These are phyloP conservation scores for Lyophyllum semitale DNA, from an alignment of 768 basidiomycete species.

Conservation along the genomic window DNA sequence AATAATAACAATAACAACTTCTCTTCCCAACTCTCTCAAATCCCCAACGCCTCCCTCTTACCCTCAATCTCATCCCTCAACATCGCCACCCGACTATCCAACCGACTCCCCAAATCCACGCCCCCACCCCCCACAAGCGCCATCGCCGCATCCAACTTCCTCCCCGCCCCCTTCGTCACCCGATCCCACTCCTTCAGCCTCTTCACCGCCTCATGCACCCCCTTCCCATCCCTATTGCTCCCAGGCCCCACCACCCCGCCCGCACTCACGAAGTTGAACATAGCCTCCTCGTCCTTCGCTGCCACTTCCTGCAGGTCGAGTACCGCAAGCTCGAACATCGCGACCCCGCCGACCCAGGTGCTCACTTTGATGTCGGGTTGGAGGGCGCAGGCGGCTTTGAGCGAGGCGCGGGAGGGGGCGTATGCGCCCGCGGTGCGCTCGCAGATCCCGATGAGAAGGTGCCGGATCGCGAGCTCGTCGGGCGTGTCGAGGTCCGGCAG, in stretches of 20 bases:
- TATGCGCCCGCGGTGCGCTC: constrained; percentile 59
- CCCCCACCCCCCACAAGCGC: constrained; percentile 48
- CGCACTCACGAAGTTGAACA: no score
- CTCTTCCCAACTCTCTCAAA: no score
- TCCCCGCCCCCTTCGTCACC: constrained; percentile 48
- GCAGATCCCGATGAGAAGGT: constrained; percentile 67
- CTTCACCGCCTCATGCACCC: constrained; percentile 13
- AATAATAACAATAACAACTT: no score
- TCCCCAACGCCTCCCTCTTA: constrained; percentile 55
- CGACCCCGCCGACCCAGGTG: constrained; percentile 69
- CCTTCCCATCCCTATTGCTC: constrained; percentile 9
- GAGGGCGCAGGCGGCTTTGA: constrained; percentile 51
- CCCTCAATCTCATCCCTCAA: constrained; percentile 66
- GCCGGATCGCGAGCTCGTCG: constrained; percentile 70
- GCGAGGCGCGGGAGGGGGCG: constrained; percentile 43
- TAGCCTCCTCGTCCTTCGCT: constrained; percentile 23
- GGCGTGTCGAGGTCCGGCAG: constrained; percentile 58
- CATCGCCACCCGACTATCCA: constrained; percentile 73
- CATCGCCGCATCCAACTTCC: constrained; percentile 55
- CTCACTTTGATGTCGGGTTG: constrained; percentile 46
- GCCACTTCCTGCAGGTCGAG: constrained; percentile 65
- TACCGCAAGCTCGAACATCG: constrained; percentile 71
- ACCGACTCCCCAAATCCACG: constrained; percentile 61
- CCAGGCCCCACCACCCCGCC: constrained; percentile 21
- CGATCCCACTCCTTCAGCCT: constrained; percentile 41